Base-by-base conservation (phyloP, 2,329 filamentous ascomycete species). In the Drechslera avenae region DNA sequence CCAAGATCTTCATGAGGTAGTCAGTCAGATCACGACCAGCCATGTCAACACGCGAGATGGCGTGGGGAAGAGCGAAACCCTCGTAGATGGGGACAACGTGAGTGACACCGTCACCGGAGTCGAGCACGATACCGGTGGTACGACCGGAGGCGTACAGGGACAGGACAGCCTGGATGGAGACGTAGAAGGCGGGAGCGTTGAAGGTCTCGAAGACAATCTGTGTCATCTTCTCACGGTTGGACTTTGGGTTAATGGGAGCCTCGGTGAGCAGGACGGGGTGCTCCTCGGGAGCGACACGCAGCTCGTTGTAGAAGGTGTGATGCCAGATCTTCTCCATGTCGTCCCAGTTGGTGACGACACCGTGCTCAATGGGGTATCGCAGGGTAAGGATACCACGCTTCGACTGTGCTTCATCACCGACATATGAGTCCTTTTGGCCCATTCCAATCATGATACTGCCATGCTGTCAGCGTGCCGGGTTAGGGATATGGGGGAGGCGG, bases 271-370 rank as follows among this genome's bases (percentile, higher is more conserved):
- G 87, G 78, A 97, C 92, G 73, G 94, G 94, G 87, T 99, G 94
- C 89, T 99, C 94, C 86, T 99, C 94, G 73, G 94, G 94, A 73
- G 94, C 94, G 66, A 99, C 94, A 93, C 94, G 93, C 76, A 99
- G 86, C 86, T 99, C 94, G 84, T 99, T 99, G 90, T 97, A 99
- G 87, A 99, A 99, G 77, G 94, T 97, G 90, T 99, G 94, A 82
- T 99, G 94, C 94, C 94, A 99, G 74, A 99, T 97, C 89, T 97
- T 97, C 86, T 97, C 94, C 94, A 97, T 97, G 81, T 97, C 94
- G 80, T 99, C 94, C 94, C 94, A 99, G 90, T 97, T 97, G 83
- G 94, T 99, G 78, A 99, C 94, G 74, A 99, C 94, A 94, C 94
- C 94, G 88, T 99, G 94, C 87, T 99, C 94, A 79, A 99, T 99